Base-by-base conservation (phyloP, 225 moss, liverwort and hornwort genomes). In the Pleurozium schreberi region DNA sequence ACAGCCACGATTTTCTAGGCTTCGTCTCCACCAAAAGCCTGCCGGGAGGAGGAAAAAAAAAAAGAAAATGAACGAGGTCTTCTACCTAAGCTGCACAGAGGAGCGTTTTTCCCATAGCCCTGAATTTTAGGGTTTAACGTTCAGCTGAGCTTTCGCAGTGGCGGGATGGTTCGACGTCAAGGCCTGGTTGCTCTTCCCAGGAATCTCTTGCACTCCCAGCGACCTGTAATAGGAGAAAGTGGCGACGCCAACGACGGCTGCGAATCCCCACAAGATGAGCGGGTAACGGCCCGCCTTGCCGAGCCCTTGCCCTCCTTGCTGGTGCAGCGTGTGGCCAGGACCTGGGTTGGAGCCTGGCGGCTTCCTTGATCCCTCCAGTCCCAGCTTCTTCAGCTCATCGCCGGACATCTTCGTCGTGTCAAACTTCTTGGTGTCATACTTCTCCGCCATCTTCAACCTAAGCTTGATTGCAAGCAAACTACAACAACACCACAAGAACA, bases 321-420 rank as follows among this genome's bases (percentile, higher is more conserved):
- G 97, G 82, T 96, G 96, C 79, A 99, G 75, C 75, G 96, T 95
- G 53, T 92, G 92, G 23, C 98, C 97, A 2, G 96, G 95, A 25
- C 92, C 88, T 34, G 75, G 30, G 15, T 60, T 89, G 67, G 92
- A 84, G 10, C 98, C 97, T 0, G 98, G 97, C 8, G 98, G 81
- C 88, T 89, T 93, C 93, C 95, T 95, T 2, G 98, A 83, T 8
- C 90, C 92, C 80, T 99, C 95, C 38, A 99, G 75, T 49, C 93
- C 90, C 38, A 95, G 92, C 73, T 91, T 91, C 87, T 92, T 89
- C 59, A 98, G 90, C 87, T 98, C 98, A 58, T 96, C 97, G 17
- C 89, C 75, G 16, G 95, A 95, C 96, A 97, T 90, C 91, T 96
- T 95, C 62, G 96, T 92, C 33, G 98, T 97, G 88, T 98, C 88